Percentiles rank a stretch among this genome's conserved stretches.
Evolutionary conservation across 2,329 filamentous ascomycete species (phyloP).

Genomic region (Trichoderma sp.): DNA sequence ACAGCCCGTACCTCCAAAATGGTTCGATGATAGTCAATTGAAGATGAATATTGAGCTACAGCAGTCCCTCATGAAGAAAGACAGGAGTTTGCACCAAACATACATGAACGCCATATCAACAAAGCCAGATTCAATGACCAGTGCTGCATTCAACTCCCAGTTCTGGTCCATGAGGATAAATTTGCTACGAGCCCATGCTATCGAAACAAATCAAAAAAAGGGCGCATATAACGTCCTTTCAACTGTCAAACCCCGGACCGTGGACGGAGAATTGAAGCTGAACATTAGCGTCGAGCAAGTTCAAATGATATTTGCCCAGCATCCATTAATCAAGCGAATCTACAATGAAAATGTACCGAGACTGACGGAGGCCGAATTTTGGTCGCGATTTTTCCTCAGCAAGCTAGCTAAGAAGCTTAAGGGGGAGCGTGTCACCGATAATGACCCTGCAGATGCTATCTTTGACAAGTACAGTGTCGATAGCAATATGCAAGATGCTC

Average conservation of each 20-base stretch:
- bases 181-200: conserved; percentile 82
- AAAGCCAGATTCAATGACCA: conserved; percentile 79
- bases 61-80: conserved; percentile 80
- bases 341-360: conserved; percentile 93
- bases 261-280: conserved; percentile 61
- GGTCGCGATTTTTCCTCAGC: conserved; percentile 91
- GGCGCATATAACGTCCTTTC: conserved; percentile 94
- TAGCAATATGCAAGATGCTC: conserved; percentile 57
- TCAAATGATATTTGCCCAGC: conserved; percentile 86
- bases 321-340: conserved; percentile 82
- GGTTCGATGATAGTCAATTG: conserved; percentile 79
- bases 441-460: conserved; percentile 71
- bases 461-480: conserved; percentile 82
- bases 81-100: conserved; percentile 71
- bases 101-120: conserved; percentile 81
- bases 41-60: conserved; percentile 79
- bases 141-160: conserved; percentile 79
- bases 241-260: conserved; percentile 67
- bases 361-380: conserved; percentile 76
- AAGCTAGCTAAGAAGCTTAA: conserved; percentile 86
- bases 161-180: conserved; percentile 93
- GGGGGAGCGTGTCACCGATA: conserved; percentile 79
- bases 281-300: conserved; percentile 91
- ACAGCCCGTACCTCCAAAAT: conserved; percentile 51
- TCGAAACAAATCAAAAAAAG: conserved; percentile 79